Conservation (phyloP, 495 filamentous ascomycete genomes). For the Talaromyces nanjingensis region DNA sequence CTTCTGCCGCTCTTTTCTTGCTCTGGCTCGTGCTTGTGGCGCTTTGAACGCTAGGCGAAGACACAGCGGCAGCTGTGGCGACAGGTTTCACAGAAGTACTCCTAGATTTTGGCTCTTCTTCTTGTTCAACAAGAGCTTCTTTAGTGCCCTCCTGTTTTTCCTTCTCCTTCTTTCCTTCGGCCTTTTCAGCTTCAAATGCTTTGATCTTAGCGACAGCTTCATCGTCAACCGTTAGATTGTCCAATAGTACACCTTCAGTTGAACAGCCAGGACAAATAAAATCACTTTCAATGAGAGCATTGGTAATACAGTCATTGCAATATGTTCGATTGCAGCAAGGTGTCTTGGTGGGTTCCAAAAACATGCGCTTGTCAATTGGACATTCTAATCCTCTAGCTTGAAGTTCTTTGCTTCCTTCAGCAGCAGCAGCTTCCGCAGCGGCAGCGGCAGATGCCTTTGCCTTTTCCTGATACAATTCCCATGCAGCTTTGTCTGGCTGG, state of each 20-base stretch:
- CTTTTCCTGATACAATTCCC: constrained; percentile 95
- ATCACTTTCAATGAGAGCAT: constrained; percentile 94
- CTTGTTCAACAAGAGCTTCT: not conserved
- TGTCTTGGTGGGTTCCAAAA: constrained; percentile 95
- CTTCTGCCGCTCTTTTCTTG: constrained; percentile 80
- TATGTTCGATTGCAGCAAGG: constrained; percentile 96
- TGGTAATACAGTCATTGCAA: constrained; percentile 98
- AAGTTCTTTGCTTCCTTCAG: constrained; percentile 68
- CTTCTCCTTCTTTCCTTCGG: constrained; percentile 52
- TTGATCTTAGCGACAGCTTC: constrained; percentile 71
- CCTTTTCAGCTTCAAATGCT: constrained; percentile 67
- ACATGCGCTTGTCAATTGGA: constrained; percentile 91
- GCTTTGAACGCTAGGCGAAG: constrained; percentile 30
- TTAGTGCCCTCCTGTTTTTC: constrained; percentile 41
- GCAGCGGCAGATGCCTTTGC: constrained; percentile 73
- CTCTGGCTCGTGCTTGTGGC: constrained; percentile 28
- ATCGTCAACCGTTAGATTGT: constrained; percentile 78
- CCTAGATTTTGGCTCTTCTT: not conserved
- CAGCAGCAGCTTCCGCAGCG: constrained; percentile 60
- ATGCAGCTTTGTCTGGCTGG: constrained; percentile 86
- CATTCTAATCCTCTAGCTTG: constrained; percentile 85
- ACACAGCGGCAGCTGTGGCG: constrained; percentile 12
- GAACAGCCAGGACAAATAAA: constrained; percentile 89
- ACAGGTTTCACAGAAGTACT: constrained; percentile 6
- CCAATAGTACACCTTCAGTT: constrained; percentile 83